phyloP scores from a whole-genome alignment of 2,329 filamentous ascomycete species.

The Coniosporium tulheliwenetii region DNA sequence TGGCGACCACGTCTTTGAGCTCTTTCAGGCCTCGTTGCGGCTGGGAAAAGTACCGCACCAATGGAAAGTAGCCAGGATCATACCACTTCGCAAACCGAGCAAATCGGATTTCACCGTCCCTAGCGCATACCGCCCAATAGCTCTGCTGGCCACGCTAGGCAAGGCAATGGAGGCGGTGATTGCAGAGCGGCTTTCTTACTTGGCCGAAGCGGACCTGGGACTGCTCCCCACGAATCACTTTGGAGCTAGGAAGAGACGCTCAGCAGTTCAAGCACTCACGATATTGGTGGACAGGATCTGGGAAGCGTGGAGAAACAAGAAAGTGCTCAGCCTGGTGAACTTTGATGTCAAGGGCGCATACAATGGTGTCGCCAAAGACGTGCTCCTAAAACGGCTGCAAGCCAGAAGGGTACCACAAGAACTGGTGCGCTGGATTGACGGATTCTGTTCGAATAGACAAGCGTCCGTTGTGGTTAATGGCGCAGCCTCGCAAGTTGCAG shows the following conservation, averaged over 20 bases:
- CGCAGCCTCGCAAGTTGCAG: constrained; percentile 8
- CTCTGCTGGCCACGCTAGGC: constrained; percentile 10
- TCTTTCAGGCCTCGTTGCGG: constrained; percentile 8
- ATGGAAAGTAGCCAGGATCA: constrained; percentile 12
- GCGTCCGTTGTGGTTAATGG: constrained; percentile 7
- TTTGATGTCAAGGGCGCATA: constrained; percentile 27
- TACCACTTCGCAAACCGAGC: constrained; percentile 11
- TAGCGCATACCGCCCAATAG: constrained; percentile 13
- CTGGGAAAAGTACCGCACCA: constrained; percentile 9
- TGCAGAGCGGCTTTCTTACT: constrained; percentile 13
- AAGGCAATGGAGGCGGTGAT: constrained; percentile 16
- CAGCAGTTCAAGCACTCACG: constrained; percentile 17
- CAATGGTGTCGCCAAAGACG: constrained; percentile 23
- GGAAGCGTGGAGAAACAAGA: constrained; percentile 12
- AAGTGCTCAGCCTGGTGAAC: constrained; percentile 18
- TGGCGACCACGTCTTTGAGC: constrained; percentile 7
- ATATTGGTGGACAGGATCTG: constrained; percentile 15
- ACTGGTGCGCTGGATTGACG: constrained; percentile 10
- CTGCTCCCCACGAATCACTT: too few relatives aligned
- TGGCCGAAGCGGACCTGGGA: constrained; percentile 13
- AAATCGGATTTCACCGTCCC: constrained; percentile 10
- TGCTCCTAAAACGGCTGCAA: constrained; percentile 17
- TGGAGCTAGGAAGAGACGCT: constrained; percentile 20
- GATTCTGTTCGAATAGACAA: constrained; percentile 11
- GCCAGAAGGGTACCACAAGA: constrained; percentile 11